Evolutionary conservation across 139 green algal species (phyloP).

Genomic region (Tetraselmis chui): DNA sequence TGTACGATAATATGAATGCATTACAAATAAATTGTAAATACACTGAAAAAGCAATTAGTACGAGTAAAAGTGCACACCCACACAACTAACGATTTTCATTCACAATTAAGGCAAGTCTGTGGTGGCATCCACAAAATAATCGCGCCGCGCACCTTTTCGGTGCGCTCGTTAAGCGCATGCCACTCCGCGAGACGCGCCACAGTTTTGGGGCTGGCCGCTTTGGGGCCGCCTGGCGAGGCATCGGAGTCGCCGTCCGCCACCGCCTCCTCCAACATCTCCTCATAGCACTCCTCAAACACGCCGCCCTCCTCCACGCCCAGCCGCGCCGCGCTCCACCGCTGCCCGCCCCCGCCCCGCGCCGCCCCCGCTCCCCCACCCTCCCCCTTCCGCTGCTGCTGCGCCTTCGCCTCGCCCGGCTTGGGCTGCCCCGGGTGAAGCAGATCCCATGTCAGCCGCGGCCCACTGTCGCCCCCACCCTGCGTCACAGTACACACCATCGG

Average conservation of each 20-base stretch:
- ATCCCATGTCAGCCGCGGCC: not conserved
- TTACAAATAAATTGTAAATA: no score
- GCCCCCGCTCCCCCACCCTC: no score
- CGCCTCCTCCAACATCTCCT: not conserved
- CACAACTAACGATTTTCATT: no score
- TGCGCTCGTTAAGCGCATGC: not conserved
- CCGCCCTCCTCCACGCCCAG: not conserved
- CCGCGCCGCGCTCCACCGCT: not conserved
- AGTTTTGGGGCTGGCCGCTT: not conserved
- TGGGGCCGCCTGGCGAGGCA: no score
- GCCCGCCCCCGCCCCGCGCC: no score
- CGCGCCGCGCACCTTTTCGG: not conserved
- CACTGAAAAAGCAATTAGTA: no score
- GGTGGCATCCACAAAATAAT: no score
- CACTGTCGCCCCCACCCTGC: no score
- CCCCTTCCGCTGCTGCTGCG: not conserved
- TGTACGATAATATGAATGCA: no score
- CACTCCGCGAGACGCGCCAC: not conserved
- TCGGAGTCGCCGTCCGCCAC: not conserved
- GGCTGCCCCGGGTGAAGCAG: not conserved
- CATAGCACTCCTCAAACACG: not conserved
- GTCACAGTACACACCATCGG: no score
- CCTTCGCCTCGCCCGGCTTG: not conserved
- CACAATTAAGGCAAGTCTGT: no score
- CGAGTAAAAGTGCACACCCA: no score